These are phyloP conservation scores for Trifolium pratense DNA, from an alignment of 306 rosid species.

Conservation along the genomic window DNA sequence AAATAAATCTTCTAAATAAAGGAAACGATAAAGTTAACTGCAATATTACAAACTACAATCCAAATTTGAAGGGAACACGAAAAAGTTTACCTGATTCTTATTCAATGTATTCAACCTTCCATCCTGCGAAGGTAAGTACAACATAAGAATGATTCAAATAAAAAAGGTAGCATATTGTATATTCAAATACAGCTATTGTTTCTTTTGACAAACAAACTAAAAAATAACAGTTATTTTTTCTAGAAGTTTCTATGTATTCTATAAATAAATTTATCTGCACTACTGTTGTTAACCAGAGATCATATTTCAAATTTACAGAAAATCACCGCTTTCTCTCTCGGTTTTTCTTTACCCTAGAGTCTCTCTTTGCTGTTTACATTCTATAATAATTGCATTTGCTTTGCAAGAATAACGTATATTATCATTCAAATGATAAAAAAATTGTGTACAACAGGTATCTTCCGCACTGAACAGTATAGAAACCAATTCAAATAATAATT, in stretches of 20 bases:
- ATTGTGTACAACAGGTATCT: not conserved
- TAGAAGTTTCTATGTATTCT: not conserved
- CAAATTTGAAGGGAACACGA: constrained; percentile 17
- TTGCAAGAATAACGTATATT: constrained; percentile 17
- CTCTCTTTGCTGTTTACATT: not conserved
- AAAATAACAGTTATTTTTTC: not conserved
- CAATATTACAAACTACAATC: constrained; percentile 12
- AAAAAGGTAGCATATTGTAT: constrained; percentile 5
- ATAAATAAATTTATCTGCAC: not conserved
- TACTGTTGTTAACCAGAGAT: not conserved
- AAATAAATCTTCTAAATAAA: not conserved
- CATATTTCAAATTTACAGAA: not conserved
- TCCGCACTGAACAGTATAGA: not conserved
- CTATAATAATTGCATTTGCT: not conserved
- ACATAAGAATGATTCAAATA: constrained; percentile 38
- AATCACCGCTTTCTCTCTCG: not conserved
- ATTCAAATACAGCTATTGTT: not conserved
- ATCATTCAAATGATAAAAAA: constrained; percentile 9
- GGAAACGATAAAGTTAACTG: not conserved
- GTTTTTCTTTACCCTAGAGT: not conserved
- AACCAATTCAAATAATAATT: constrained; percentile 7
- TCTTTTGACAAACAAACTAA: too few species aligned
- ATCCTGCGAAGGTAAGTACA: constrained; percentile 58
- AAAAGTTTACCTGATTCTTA: constrained; percentile 71
- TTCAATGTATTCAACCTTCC: constrained; percentile 62